Conservation (phyloP, 1,284 basidiomycete species). For the Xerocomus nothofagi region DNA sequence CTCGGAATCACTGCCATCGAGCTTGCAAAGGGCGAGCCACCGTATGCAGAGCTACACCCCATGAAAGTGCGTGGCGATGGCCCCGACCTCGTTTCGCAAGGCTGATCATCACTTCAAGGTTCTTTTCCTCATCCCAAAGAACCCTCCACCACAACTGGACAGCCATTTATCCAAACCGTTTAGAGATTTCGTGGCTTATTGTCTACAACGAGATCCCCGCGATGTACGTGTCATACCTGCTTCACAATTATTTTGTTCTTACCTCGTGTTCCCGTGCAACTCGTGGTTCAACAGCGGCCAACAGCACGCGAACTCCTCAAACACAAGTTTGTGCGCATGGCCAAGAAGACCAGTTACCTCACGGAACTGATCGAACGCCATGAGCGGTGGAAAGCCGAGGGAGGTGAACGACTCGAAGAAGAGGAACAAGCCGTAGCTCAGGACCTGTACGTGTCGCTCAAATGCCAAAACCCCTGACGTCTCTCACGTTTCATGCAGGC, state of each 20-base stretch:
- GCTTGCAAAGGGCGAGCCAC: slow-evolving; percentile 95
- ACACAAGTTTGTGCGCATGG: slow-evolving; percentile 93
- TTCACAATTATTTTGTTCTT: not conserved
- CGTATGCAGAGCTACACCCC: slow-evolving; percentile 96
- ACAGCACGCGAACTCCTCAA: slow-evolving; percentile 92
- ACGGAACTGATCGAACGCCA: slow-evolving; percentile 95
- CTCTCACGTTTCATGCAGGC: slow-evolving; percentile 37
- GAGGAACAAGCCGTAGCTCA: slow-evolving; percentile 61
- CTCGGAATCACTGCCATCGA: slow-evolving; percentile 97
- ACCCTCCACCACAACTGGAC: slow-evolving; percentile 89
- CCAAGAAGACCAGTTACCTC: slow-evolving; percentile 91
- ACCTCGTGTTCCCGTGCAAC: slow-evolving; percentile 13
- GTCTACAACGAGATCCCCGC: slow-evolving; percentile 91
- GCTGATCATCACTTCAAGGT: slow-evolving; percentile 52
- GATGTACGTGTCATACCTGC: slow-evolving; percentile 54
- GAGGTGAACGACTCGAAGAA: slow-evolving; percentile 75
- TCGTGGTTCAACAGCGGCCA: slow-evolving; percentile 63
- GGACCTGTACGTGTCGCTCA: slow-evolving; percentile 47
- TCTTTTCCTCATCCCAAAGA: slow-evolving; percentile 97
- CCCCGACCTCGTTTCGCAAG: not conserved
- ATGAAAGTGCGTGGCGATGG: slow-evolving; percentile 75
- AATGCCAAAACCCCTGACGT: slow-evolving; percentile 22
- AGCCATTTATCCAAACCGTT: slow-evolving; percentile 89
- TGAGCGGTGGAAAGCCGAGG: slow-evolving; percentile 92
- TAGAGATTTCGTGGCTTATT: slow-evolving; percentile 91